phyloP scores from a whole-genome alignment of 2,329 filamentous ascomycete genomes.

The Nothomitra cinnamomea region DNA sequence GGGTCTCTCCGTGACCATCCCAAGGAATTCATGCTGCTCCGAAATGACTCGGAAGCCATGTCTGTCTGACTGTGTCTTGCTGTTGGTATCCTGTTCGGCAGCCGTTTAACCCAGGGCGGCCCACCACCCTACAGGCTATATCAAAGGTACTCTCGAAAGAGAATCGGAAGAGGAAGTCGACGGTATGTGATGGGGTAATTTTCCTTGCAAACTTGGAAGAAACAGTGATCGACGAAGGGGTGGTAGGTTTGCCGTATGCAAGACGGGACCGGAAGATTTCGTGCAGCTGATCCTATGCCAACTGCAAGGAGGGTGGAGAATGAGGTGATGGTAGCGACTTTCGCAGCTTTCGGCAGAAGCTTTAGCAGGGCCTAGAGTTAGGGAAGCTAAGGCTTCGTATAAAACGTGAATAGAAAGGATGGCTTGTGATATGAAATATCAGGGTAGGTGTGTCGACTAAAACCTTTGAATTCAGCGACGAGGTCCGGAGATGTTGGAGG shows the following conservation, averaged over 20 bases:
- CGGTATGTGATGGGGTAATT: not conserved
- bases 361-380: not conserved
- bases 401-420: not conserved
- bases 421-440: conserved; percentile 3
- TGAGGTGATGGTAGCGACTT: not conserved
- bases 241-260: not conserved
- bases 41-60: conserved; percentile 81
- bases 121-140: not conserved
- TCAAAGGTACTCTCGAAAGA: not conserved
- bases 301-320: not conserved
- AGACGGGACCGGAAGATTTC: conserved; percentile 1
- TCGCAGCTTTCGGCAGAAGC: not conserved
- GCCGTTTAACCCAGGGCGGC: not conserved
- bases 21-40: conserved; percentile 85
- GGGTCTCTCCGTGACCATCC: conserved; percentile 80
- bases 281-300: conserved; percentile 1
- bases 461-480: not conserved
- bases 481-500: not conserved
- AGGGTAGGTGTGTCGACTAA: not conserved
- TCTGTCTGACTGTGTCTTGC: conserved; percentile 21
- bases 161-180: not conserved
- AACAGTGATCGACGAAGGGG: not conserved
- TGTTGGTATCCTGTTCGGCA: not conserved
- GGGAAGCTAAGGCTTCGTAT: not conserved
- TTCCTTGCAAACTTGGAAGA: not conserved